phyloP scores from a whole-genome alignment of 208 protist genomes.

The Acanthamoeba royreba region DNA sequence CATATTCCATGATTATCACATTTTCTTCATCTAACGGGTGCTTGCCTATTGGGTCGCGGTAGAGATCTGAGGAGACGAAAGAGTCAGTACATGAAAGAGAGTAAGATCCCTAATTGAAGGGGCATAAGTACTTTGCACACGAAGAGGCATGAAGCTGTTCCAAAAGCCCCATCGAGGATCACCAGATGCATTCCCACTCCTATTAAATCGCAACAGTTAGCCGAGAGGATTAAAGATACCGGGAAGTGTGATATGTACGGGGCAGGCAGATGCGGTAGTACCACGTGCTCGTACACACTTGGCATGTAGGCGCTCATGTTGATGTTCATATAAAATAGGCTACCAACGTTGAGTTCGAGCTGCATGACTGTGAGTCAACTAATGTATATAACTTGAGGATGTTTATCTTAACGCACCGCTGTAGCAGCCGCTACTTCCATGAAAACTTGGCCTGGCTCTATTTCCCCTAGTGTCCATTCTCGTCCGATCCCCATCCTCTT shows the following conservation, averaged over 20 bases:
- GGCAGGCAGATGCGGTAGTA: neutral
- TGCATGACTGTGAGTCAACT: too few species aligned
- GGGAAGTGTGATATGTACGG: too few species aligned
- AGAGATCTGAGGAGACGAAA: neutral
- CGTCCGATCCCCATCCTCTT: neutral
- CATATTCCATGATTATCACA: conserved; percentile 33
- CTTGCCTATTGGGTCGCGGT: neutral
- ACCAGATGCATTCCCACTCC: neutral
- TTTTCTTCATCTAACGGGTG: neutral
- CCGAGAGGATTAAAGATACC: too few species aligned
- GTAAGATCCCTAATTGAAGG: neutral
- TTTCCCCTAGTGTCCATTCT: neutral
- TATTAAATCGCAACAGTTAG: neutral
- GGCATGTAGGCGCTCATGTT: neutral
- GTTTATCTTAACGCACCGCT: too few species aligned
- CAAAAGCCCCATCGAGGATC: neutral
- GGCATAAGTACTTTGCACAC: neutral
- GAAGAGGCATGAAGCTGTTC: neutral
- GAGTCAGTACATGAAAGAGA: neutral
- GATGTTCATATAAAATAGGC: neutral
- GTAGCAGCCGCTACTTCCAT: neutral
- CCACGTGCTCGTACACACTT: neutral
- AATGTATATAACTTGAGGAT: too few species aligned
- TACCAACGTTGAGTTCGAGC: neutral
- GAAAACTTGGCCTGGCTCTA: neutral